Percentiles rank a stretch among this genome's conserved stretches.
Conservation (phyloP, 1,284 basidiomycete species). For the Cryptococcus sp. region DNA sequence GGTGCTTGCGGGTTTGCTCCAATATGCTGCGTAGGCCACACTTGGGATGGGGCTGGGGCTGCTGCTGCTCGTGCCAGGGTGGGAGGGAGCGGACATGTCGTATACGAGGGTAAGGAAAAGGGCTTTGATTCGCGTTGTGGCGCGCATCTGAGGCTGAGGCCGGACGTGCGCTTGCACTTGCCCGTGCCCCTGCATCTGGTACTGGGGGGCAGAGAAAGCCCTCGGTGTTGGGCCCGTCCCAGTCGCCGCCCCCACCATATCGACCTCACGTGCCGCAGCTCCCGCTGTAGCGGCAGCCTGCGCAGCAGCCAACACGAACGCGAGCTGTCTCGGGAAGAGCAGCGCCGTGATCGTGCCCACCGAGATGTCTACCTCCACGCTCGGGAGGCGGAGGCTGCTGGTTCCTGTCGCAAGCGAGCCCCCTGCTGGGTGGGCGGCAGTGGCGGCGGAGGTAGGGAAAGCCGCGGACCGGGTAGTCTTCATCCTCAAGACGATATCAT, state of each 20-base stretch:
- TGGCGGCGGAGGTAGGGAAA: background rate
- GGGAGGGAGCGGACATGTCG: conserved; percentile 18
- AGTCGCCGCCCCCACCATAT: too few relatives aligned
- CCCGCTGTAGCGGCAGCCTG: conserved; percentile 6
- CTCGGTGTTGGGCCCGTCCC: too few relatives aligned
- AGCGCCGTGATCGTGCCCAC: conserved; percentile 30
- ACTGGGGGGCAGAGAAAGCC: background rate
- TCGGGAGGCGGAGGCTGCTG: conserved; percentile 11
- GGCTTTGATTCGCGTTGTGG: conserved; percentile 27
- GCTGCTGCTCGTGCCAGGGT: background rate
- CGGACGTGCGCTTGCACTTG: too few relatives aligned
- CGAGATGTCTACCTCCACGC: conserved; percentile 22
- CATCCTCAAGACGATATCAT: conserved; percentile 41
- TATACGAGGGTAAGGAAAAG: conserved; percentile 32
- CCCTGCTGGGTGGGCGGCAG: too few relatives aligned
- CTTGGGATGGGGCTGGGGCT: background rate
- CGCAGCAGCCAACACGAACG: conserved; percentile 25
- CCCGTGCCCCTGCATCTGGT: background rate
- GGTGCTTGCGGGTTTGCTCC: conserved; percentile 29
- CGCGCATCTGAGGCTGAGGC: conserved; percentile 21
- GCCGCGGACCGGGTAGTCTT: conserved; percentile 20
- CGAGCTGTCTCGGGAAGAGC: conserved; percentile 29
- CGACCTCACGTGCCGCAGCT: background rate
- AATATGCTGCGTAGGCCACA: conserved; percentile 24
- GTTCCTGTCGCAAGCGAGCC: too few relatives aligned